Evolutionary conservation across 2,329 filamentous ascomycete genomes (phyloP).

Genomic region (Cercospora sp.): DNA sequence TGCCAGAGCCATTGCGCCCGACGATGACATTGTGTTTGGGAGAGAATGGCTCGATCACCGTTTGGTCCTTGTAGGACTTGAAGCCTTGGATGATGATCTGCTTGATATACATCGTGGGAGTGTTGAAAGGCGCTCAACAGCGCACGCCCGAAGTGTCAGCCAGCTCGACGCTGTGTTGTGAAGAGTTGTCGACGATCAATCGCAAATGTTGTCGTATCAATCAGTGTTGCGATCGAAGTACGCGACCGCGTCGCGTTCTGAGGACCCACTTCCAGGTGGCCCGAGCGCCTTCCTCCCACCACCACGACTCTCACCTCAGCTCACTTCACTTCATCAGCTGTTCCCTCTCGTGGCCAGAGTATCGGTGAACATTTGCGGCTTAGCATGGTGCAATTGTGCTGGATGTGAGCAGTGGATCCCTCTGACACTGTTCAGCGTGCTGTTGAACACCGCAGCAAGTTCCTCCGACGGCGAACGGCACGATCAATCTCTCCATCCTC

Average conservation of each 20-base stretch:
- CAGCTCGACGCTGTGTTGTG: neutral
- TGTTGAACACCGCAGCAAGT: neutral
- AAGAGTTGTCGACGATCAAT: neutral
- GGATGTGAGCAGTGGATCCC: neutral
- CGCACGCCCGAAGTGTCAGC: neutral
- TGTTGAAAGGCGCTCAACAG: conserved; percentile 3
- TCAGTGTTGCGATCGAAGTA: conserved; percentile 1
- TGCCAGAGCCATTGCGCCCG: conserved; percentile 97
- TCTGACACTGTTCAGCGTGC: neutral
- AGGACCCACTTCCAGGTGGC: neutral
- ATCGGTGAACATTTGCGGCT: neutral
- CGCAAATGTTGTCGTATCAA: neutral
- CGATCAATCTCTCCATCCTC: neutral
- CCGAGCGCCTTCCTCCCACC: neutral
- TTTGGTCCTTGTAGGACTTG: conserved; percentile 97
- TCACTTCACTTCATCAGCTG: neutral
- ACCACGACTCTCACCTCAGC: neutral
- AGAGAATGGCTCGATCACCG: conserved; percentile 96
- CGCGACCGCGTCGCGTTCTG: conserved; percentile 2
- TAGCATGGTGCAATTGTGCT: neutral
- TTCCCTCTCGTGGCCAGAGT: neutral
- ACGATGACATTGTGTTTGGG: conserved; percentile 98
- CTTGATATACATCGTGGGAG: conserved; percentile 83
- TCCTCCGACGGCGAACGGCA: neutral
- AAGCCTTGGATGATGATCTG: conserved; percentile 99